These are phyloP conservation scores for Xylaria acuta DNA, from an alignment of 495 filamentous ascomycete species.

Conservation along the genomic window DNA sequence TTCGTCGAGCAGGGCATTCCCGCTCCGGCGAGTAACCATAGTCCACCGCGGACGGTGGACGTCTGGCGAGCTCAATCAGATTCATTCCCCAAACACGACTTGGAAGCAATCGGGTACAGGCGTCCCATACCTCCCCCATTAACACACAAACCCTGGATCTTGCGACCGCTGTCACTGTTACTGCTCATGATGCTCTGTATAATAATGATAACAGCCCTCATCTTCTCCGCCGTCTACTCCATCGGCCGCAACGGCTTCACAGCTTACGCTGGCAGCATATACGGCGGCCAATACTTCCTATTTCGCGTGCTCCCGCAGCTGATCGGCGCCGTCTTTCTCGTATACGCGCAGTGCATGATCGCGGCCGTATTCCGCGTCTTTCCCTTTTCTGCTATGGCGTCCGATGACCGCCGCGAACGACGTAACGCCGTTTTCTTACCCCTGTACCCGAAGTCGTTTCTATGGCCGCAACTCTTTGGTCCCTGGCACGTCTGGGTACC, in stretches of 20 bases:
- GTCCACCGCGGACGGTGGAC: slow-evolving; percentile 30
- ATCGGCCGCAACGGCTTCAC: slow-evolving; percentile 66
- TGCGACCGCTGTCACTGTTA: slow-evolving; percentile 67
- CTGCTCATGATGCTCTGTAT: slow-evolving; percentile 65
- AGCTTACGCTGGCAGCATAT: slow-evolving; percentile 65
- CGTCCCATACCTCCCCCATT: slow-evolving; percentile 53
- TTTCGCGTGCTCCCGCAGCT: slow-evolving; percentile 84
- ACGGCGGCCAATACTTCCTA: slow-evolving; percentile 79
- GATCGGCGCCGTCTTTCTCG: slow-evolving; percentile 70
- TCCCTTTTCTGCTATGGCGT: slow-evolving; percentile 78
- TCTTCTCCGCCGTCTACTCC: slow-evolving; percentile 78
- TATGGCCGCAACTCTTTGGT: slow-evolving; percentile 53
- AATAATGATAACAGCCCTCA: slow-evolving; percentile 72
- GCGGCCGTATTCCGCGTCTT: slow-evolving; percentile 76
- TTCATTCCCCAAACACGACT: slow-evolving; percentile 27
- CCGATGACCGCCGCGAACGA: slow-evolving; percentile 55
- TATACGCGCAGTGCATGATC: slow-evolving; percentile 78
- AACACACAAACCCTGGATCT: slow-evolving; percentile 68
- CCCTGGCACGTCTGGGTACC: slow-evolving; percentile 54
- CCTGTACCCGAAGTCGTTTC: slow-evolving; percentile 57
- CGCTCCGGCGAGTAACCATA: slow-evolving; percentile 7
- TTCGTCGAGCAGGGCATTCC: slow-evolving; percentile 2
- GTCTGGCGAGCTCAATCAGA: slow-evolving; percentile 38
- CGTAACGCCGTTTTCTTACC: slow-evolving; percentile 59
- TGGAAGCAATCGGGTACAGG: slow-evolving; percentile 29